Evolutionary conservation across 2,329 filamentous ascomycete genomes (phyloP).

Genomic region (Aspergillus fischeri): DNA sequence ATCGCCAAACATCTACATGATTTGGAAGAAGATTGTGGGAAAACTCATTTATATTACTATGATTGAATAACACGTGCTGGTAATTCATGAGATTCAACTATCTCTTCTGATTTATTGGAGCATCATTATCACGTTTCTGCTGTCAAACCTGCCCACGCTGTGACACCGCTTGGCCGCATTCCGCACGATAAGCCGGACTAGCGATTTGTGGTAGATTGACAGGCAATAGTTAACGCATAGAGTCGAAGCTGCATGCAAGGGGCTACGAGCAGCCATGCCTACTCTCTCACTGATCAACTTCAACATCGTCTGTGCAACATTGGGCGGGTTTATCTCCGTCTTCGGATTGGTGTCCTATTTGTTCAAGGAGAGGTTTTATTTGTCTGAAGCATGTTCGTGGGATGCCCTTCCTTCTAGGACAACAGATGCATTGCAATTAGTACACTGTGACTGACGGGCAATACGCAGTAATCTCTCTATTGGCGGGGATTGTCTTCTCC

Average conservation of each 20-base stretch:
- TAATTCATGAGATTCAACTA: not conserved
- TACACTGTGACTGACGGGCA: conserved; percentile 5
- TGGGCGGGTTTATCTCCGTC: conserved; percentile 85
- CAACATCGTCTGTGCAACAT: conserved; percentile 74
- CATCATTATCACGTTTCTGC: not conserved
- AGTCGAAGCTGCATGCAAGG: not conserved
- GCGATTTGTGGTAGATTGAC: not conserved
- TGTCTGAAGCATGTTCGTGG: conserved; percentile 81
- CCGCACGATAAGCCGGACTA: not conserved
- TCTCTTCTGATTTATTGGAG: not conserved
- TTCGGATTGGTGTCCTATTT: conserved; percentile 89
- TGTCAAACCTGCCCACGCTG: not conserved
- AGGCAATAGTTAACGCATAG: not conserved
- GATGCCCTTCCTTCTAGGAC: not conserved
- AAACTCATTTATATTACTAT: conserved; percentile 19
- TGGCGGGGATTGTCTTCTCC: conserved; percentile 74
- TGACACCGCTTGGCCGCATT: not conserved
- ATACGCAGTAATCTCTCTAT: conserved; percentile 69
- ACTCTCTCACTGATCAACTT: conserved; percentile 67
- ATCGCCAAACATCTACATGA: not conserved
- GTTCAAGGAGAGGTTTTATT: conserved; percentile 82
- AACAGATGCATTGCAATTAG: not conserved
- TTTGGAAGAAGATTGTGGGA: not conserved
- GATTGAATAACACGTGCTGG: conserved; percentile 38
- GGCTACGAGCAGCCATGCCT: conserved; percentile 46